phyloP scores from a whole-genome alignment of 1,284 basidiomycete species.

The Tilletia caries region DNA sequence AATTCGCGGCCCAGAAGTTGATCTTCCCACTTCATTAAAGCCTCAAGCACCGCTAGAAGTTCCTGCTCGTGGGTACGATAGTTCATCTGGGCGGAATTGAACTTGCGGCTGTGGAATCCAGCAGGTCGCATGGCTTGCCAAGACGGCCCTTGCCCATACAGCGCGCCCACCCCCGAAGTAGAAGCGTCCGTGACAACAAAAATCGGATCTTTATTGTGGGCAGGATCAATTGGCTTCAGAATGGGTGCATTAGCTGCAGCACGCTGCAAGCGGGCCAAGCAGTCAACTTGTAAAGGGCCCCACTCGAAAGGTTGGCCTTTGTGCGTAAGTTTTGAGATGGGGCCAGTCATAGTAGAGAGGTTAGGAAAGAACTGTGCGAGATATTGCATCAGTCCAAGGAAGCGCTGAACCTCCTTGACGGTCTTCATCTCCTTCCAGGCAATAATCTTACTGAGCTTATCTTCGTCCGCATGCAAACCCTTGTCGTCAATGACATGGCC shows the following conservation, averaged over 20 bases:
- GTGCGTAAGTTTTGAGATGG: conserved; percentile 37
- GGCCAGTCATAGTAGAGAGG: conserved; percentile 53
- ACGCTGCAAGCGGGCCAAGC: conserved; percentile 55
- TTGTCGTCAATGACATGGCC: background rate
- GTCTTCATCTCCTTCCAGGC: background rate
- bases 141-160: conserved; percentile 31
- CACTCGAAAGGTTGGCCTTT: conserved; percentile 26
- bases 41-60: conserved; percentile 17
- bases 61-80: conserved; percentile 23
- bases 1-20: conserved; percentile 19
- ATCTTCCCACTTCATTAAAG: conserved; percentile 16
- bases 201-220: conserved; percentile 43
- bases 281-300: conserved; percentile 33
- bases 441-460: no score
- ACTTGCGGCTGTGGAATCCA: conserved; percentile 26
- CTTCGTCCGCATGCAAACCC: background rate
- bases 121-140: background rate
- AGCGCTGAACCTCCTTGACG: conserved; percentile 23
- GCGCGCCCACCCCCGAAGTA: conserved; percentile 39
- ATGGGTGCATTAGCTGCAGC: conserved; percentile 52
- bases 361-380: no score
- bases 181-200: conserved; percentile 51
- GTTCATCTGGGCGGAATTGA: conserved; percentile 19
- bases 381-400: conserved; percentile 57
- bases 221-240: conserved; percentile 54